A percentile compares a stretch with the other conserved stretches of the same genome.
Conservation (phyloP, 2,329 filamentous ascomycete genomes). For the Fusarium coffeatum region DNA sequence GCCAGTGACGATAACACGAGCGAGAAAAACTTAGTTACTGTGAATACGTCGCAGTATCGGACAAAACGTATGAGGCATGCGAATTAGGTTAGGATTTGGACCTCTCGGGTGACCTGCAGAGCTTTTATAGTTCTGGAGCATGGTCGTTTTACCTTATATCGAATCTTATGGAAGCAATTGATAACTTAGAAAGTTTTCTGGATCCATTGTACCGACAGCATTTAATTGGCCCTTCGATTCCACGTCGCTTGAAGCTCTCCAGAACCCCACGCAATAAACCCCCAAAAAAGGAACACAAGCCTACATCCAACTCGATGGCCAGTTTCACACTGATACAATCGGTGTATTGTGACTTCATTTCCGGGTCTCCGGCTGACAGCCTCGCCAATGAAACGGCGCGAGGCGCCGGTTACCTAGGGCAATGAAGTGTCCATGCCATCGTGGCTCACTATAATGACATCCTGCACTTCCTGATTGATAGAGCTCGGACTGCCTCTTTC, state of each 20-base stretch:
- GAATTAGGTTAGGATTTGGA: not conserved
- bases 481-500: not conserved
- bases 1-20: not conserved
- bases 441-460: not conserved
- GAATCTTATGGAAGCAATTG: not conserved
- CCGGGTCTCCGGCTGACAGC: too few species aligned
- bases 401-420: not conserved
- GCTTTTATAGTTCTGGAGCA: not conserved
- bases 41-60: not conserved
- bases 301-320: not conserved
- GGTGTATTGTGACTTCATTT: not conserved
- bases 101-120: not conserved
- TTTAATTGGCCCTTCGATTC: not conserved
- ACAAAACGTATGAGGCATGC: not conserved
- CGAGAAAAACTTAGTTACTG: not conserved
- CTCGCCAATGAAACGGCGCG: not conserved
- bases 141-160: not conserved
- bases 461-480: not conserved
- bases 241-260: not conserved
- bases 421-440: not conserved
- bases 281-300: not conserved
- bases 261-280: not conserved
- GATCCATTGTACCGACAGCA: accelerated
- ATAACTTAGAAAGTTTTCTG: not conserved
- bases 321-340: not conserved